phyloP scores from a whole-genome alignment of 345 rosid species.

The Heritiera littoralis region DNA sequence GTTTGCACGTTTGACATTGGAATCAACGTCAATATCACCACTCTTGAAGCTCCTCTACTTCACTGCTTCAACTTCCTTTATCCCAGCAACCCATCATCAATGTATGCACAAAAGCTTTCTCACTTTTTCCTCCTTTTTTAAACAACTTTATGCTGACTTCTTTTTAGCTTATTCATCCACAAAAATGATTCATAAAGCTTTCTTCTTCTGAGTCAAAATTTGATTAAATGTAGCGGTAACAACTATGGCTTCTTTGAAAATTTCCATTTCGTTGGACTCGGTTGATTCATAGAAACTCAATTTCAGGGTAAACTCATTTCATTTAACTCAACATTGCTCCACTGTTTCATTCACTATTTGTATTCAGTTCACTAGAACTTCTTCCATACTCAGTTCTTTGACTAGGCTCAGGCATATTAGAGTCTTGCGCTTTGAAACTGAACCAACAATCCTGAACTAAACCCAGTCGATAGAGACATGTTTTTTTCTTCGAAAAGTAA shows the following conservation, averaged over 20 bases:
- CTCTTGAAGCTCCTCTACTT: background rate
- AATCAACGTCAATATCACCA: no score
- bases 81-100: slow-evolving; percentile 16
- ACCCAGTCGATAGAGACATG: slow-evolving; percentile 27
- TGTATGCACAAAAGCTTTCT: background rate
- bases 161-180: background rate
- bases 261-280: slow-evolving; percentile 45
- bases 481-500: slow-evolving; percentile 23
- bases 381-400: slow-evolving; percentile 35
- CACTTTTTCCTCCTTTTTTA: background rate
- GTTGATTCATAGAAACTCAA: slow-evolving; percentile 52
- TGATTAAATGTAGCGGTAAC: background rate
- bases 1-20: no score
- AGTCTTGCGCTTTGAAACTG: slow-evolving; percentile 44
- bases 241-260: slow-evolving; percentile 58
- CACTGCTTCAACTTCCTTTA: slow-evolving; percentile 22
- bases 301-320: slow-evolving; percentile 43
- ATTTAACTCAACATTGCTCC: slow-evolving; percentile 40
- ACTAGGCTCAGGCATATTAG: slow-evolving; percentile 39
- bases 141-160: background rate
- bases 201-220: slow-evolving; percentile 6
- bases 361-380: slow-evolving; percentile 32
- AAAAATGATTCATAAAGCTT: background rate
- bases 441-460: slow-evolving; percentile 25
- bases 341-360: slow-evolving; percentile 38